phyloP scores from a whole-genome alignment of 23 red algal species.

The Chondrus crispus region DNA sequence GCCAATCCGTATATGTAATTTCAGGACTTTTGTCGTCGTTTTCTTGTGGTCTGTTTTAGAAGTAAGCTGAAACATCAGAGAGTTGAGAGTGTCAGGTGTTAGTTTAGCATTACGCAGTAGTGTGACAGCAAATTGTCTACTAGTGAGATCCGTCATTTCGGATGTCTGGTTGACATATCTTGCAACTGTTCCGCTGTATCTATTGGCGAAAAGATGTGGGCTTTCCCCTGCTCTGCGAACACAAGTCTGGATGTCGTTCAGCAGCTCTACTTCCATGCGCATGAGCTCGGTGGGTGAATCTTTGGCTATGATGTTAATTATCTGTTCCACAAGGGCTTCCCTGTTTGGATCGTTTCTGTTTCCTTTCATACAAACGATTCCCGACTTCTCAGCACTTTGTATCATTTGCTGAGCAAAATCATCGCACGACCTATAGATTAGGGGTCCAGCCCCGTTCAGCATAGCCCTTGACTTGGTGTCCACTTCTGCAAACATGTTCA shows the following conservation, averaged over 20 bases:
- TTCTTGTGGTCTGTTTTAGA: too few species aligned
- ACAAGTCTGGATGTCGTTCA: background rate
- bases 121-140: background rate
- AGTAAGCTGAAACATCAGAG: slow-evolving; percentile 5
- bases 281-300: background rate
- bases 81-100: background rate
- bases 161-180: background rate
- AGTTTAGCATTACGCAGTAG: slow-evolving; percentile 21
- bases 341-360: background rate
- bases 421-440: background rate
- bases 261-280: background rate
- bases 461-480: background rate
- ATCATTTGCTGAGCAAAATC: background rate
- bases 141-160: background rate
- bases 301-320: slow-evolving; percentile 16
- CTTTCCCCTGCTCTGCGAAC: background rate
- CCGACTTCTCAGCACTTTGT: background rate
- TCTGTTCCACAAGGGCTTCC: background rate
- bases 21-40: too few species aligned
- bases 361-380: background rate
- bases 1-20: too few species aligned
- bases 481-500: slow-evolving; percentile 6
- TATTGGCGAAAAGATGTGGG: background rate
- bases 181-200: background rate
- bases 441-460: background rate